Base-by-base conservation (phyloP, 2,329 filamentous ascomycete genomes). In the Cylindrodendrum hubeiense region DNA sequence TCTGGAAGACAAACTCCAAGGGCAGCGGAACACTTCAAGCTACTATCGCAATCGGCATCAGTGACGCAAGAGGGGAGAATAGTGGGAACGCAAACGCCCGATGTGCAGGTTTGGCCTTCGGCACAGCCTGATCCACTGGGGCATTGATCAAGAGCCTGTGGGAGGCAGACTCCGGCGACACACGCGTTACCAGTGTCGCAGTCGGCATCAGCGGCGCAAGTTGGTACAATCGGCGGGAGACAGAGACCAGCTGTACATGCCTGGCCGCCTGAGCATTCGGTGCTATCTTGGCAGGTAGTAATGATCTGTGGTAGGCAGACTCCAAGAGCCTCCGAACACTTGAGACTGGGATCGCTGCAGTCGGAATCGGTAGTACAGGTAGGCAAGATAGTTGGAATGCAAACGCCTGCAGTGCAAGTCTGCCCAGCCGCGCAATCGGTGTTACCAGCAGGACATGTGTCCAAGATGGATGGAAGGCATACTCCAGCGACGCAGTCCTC, bases 341-440 rank as follows among this genome's bases (percentile, higher is more conserved):
- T n/a, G n/a, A n/a, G n/a, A n/a, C n/a, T n/a, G n/a, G n/a, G n/a
- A n/a, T n/a, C n/a, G 15, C 17, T 13, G 19, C 63, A 65, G 12
- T 21, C 24, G 1, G 63, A 46, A 39, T 65, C 57, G 2, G 30
- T 39, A 1, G 46, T 61, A 12, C 63, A 65, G 37, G 19, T 26
- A 4, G 55, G 55, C 2, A 58, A 43, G 24, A 17, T 22, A 21
- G 15, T 58, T 2, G 60, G 60, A 22, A 63, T 39, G 24, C 63
- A 65, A 19, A 52, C 26, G 9, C 57, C 57, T 0, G 44, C 28
- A 13, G 22, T 26, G 17, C 63, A 65, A 4, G 28, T 51, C 24
- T 61, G 46, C 15, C 15, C 39, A 5, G 51, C 22, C 6, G 6
- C 37, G 22, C 63, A 65, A 8, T 21, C 49, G 2, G 44, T 19